Evolutionary conservation across 805 yeast species (phyloP).

Genomic region (Kluyveromyces dobzhanskii): DNA sequence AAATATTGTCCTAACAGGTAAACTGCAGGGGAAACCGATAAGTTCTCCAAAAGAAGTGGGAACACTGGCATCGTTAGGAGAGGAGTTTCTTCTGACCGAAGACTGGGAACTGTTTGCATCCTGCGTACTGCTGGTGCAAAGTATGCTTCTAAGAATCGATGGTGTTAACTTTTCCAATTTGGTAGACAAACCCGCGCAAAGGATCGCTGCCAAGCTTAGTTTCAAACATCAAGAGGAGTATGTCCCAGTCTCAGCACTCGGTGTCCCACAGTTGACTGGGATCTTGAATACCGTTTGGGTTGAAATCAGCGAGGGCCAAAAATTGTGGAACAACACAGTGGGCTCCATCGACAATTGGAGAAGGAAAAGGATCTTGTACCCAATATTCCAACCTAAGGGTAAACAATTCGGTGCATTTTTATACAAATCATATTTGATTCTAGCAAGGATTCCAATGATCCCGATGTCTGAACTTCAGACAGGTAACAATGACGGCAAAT

Average conservation of each 20-base stretch:
- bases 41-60: too few relatives aligned
- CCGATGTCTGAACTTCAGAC: conserved; percentile 2
- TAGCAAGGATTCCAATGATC: conserved; percentile 25
- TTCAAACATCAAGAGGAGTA: conserved; percentile 3
- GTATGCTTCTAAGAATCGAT: conserved; percentile 1
- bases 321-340: conserved; percentile 3
- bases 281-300: conserved; percentile 2
- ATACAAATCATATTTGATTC: conserved; percentile 44
- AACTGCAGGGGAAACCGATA: too few relatives aligned
- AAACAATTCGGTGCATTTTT: conserved; percentile 32
- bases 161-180: not conserved
- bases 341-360: conserved; percentile 2
- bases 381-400: conserved; percentile 4
- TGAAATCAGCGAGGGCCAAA: conserved; percentile 1
- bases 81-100: not conserved
- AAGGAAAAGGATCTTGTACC: not conserved
- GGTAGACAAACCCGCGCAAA: conserved; percentile 2
- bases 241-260: conserved; percentile 1
- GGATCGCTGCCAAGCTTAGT: not conserved
- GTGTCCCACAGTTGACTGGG: conserved; percentile 3
- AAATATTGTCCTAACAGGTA: too few relatives aligned
- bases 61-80: not conserved
- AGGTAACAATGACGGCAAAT: not conserved
- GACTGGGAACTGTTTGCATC: not conserved
- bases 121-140: not conserved